These are phyloP conservation scores for Besnoitia besnoiti DNA, from an alignment of 169 alveolate species.

Conservation along the genomic window DNA sequence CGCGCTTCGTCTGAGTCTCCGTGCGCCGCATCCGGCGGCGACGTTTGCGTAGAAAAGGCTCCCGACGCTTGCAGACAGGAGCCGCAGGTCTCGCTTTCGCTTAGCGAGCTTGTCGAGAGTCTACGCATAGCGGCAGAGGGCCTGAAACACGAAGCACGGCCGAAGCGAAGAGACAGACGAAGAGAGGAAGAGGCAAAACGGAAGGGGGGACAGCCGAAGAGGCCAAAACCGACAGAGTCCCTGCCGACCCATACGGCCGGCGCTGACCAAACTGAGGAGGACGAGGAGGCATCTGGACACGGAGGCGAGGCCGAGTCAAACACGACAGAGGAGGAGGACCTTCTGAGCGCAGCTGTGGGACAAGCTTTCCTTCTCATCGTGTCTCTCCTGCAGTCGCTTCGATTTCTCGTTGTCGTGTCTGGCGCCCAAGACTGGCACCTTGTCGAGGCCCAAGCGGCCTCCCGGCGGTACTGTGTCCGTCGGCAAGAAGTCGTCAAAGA, in stretches of 20 bases:
- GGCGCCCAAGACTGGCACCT: conserved; percentile 6
- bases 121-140: not conserved
- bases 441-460: not conserved
- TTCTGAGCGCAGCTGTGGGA: not conserved
- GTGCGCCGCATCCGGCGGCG: not conserved
- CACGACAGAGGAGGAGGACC: not conserved
- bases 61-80: too few species aligned
- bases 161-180: not conserved
- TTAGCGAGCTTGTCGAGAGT: not conserved
- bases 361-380: not conserved
- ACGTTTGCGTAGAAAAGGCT: not conserved
- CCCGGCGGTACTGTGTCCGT: conserved; percentile 27
- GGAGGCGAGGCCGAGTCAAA: not conserved
- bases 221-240: too few species aligned
- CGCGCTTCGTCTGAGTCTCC: not conserved
- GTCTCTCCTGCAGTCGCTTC: not conserved
- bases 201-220: not conserved
- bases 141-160: not conserved
- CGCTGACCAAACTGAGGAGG: too few species aligned
- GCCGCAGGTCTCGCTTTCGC: too few species aligned
- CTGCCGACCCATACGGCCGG: too few species aligned
- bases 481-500: not conserved
- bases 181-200: not conserved
- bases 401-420: not conserved
- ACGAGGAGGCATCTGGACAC: not conserved